Conservation (phyloP, 208 protist genomes). For the Acanthamoeba castellanii region DNA sequence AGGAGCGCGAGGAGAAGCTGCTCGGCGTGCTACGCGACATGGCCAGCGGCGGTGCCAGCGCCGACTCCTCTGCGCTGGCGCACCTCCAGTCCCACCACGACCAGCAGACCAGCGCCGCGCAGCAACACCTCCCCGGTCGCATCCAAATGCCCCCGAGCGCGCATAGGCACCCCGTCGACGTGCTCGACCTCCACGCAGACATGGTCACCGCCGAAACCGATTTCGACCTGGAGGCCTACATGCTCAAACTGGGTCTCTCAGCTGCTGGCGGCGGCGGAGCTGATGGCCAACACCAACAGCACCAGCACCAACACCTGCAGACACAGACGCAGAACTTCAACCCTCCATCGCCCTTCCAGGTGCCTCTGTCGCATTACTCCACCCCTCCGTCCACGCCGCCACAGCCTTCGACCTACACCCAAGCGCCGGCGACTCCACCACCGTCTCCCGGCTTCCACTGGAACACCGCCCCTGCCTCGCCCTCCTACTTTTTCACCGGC, state of each 20-base stretch:
- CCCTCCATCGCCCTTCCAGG: slow-evolving; percentile 21
- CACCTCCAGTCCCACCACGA: not conserved
- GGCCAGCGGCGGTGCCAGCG: not conserved
- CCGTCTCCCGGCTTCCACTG: slow-evolving; percentile 10
- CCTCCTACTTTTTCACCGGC: not conserved
- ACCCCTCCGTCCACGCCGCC: slow-evolving; percentile 7
- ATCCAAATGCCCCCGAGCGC: not conserved
- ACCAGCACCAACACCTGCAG: not conserved
- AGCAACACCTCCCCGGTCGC: not conserved
- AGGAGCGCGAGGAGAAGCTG: slow-evolving; percentile 46
- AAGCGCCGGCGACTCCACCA: not conserved
- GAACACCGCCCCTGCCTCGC: not conserved
- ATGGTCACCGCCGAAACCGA: not conserved
- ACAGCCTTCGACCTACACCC: not conserved
- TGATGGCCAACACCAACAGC: not conserved
- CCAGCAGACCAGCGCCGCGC: not conserved
- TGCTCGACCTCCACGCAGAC: not conserved
- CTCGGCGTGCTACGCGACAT: slow-evolving; percentile 3
- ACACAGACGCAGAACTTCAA: not conserved
- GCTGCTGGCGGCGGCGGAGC: not conserved
- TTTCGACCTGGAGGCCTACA: slow-evolving; percentile 25
- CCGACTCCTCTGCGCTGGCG: not conserved
- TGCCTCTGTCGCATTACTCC: not conserved
- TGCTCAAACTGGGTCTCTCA: slow-evolving; percentile 25
- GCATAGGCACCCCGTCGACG: not conserved